Conservation (phyloP, 2,329 filamentous ascomycete genomes). For the Didymella exigua region DNA sequence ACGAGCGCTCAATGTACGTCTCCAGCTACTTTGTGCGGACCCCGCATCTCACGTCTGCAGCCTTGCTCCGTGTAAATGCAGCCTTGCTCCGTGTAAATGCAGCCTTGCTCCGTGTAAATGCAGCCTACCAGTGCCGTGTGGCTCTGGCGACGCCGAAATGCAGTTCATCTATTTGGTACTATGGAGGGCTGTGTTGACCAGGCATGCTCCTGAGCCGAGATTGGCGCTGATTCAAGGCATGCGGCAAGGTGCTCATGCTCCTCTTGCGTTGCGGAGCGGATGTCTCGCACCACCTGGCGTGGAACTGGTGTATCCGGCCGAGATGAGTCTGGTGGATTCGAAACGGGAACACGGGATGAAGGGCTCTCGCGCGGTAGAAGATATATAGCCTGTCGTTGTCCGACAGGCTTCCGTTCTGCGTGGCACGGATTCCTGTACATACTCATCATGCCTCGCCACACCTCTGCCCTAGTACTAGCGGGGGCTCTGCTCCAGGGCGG, state of each 20-base stretch:
- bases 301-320: too few relatives aligned
- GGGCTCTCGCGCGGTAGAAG: not conserved
- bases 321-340: not conserved
- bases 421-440: not conserved
- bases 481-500: slow-evolving; percentile 24
- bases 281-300: too few relatives aligned
- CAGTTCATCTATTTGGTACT: slow-evolving; percentile 8
- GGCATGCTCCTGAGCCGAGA: not conserved
- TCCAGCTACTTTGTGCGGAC: too few relatives aligned
- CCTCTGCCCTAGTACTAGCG: slow-evolving; percentile 11
- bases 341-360: not conserved
- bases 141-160: not conserved
- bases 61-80: slow-evolving; percentile 6
- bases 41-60: not conserved
- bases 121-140: too few relatives aligned
- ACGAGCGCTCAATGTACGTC: too few relatives aligned
- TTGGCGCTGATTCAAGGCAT: too few relatives aligned
- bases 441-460: slow-evolving; percentile 2
- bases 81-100: too few relatives aligned
- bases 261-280: too few relatives aligned
- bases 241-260: too few relatives aligned
- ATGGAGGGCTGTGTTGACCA: not conserved
- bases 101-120: too few relatives aligned
- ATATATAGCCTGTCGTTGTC: slow-evolving; percentile 1
- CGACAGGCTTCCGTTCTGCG: not conserved